phyloP scores from a whole-genome alignment of 2,329 filamentous ascomycete species.

The Tolypocladium inflatum region DNA sequence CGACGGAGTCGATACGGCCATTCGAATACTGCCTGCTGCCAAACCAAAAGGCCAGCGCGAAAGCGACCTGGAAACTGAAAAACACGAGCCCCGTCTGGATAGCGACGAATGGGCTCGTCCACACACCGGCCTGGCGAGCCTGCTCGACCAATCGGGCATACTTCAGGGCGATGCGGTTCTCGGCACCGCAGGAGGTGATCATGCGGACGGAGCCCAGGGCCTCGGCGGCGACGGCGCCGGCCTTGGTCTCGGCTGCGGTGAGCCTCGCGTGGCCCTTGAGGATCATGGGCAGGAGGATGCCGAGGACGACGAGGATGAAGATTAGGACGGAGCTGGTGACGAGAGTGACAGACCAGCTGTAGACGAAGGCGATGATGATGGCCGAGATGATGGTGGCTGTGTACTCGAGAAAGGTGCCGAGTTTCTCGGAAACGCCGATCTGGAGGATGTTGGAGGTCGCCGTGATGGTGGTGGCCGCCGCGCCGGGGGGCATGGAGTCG shows the following conservation, averaged over 20 bases:
- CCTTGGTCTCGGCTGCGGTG: constrained; percentile 43
- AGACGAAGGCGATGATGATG: constrained; percentile 44
- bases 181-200: constrained; percentile 53
- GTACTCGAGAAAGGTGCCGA: constrained; percentile 49
- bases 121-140: constrained; percentile 38
- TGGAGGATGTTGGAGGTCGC: constrained; percentile 55
- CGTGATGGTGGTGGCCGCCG: constrained; percentile 53
- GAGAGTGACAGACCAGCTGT: constrained; percentile 49
- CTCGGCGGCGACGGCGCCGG: constrained; percentile 51
- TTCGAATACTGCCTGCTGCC: constrained; percentile 41
- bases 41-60: constrained; percentile 54
- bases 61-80: constrained; percentile 42
- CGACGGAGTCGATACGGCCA: constrained; percentile 36
- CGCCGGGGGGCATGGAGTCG: constrained; percentile 53
- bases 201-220: constrained; percentile 50
- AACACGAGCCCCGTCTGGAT: constrained; percentile 46
- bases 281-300: constrained; percentile 43
- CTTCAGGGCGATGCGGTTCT: constrained; percentile 40
- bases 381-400: constrained; percentile 40
- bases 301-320: constrained; percentile 43
- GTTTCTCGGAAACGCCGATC: constrained; percentile 54
- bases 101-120: constrained; percentile 39
- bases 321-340: constrained; percentile 47
- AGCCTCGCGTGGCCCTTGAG: constrained; percentile 39
- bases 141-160: constrained; percentile 48